Percentiles rank a stretch among this genome's conserved stretches.
Conservation (phyloP, 495 filamentous ascomycete genomes). For the Podospora comata region DNA sequence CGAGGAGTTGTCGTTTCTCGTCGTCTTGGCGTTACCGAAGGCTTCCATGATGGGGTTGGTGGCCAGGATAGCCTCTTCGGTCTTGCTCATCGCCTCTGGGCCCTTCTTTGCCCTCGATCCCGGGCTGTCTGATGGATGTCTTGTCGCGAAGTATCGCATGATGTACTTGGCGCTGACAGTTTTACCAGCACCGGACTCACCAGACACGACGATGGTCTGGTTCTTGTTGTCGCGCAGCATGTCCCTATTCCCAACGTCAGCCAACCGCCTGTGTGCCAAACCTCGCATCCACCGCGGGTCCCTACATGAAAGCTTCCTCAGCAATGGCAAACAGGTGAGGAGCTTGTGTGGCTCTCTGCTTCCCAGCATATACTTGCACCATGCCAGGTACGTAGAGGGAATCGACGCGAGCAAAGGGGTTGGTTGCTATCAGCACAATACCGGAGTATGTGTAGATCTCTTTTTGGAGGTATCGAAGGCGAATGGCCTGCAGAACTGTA, state of each 20-base stretch:
- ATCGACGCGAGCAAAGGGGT: slow-evolving; percentile 96
- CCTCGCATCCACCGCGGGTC: slow-evolving; percentile 38
- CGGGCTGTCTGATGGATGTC: slow-evolving; percentile 88
- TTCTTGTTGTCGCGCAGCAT: slow-evolving; percentile 96
- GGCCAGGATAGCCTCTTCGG: slow-evolving; percentile 94
- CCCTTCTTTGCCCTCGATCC: slow-evolving; percentile 73
- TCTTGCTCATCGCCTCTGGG: slow-evolving; percentile 91
- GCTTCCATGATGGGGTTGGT: slow-evolving; percentile 99
- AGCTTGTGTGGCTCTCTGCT: slow-evolving; percentile 91
- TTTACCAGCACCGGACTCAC: slow-evolving; percentile 97
- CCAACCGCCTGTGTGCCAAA: neutral
- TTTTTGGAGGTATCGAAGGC: slow-evolving; percentile 95
- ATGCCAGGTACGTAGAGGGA: slow-evolving; percentile 98
- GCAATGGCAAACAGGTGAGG: slow-evolving; percentile 99
- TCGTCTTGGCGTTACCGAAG: slow-evolving; percentile 99
- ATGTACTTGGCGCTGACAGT: slow-evolving; percentile 99
- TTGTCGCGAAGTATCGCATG: slow-evolving; percentile 98
- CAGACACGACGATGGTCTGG: slow-evolving; percentile 97
- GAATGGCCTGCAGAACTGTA: slow-evolving; percentile 93
- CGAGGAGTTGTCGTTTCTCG: slow-evolving; percentile 97
- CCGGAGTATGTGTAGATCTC: slow-evolving; percentile 99
- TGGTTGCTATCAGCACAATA: slow-evolving; percentile 97
- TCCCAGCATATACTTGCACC: slow-evolving; percentile 98
- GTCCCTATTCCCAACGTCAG: slow-evolving; percentile 57
- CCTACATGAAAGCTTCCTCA: slow-evolving; percentile 87